Percentiles rank a stretch among this genome's conserved stretches.
Evolutionary conservation across 2,329 filamentous ascomycete species (phyloP).

Genomic region (Uncinocarpus reesii): DNA sequence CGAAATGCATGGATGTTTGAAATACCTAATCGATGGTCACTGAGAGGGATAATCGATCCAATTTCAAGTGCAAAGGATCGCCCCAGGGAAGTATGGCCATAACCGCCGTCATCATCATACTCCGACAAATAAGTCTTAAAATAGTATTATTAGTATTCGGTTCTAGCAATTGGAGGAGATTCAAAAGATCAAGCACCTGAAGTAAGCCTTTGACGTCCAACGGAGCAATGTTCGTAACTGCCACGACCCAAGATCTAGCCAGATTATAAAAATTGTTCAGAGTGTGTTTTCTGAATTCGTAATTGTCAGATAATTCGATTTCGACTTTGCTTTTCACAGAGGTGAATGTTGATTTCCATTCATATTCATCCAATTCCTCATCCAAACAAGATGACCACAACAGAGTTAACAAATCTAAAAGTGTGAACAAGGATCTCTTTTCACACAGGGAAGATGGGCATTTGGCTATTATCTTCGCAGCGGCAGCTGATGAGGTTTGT

Average conservation of each 20-base stretch:
- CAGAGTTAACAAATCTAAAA: constrained; percentile 81
- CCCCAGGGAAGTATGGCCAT: constrained; percentile 84
- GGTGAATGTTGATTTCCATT: constrained; percentile 69
- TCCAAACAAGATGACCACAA: constrained; percentile 96
- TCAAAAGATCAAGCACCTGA: constrained; percentile 37
- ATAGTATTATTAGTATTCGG: neutral
- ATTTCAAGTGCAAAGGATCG: constrained; percentile 91
- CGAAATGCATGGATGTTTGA: constrained; percentile 6
- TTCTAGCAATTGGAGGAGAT: neutral
- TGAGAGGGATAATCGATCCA: constrained; percentile 73
- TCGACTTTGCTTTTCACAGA: constrained; percentile 68
- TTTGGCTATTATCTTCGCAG: constrained; percentile 72
- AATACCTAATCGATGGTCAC: constrained; percentile 66
- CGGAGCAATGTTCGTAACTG: constrained; percentile 73
- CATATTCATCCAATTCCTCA: constrained; percentile 86
- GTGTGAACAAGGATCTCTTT: constrained; percentile 77
- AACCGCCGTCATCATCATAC: constrained; percentile 80
- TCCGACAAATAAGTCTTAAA: constrained; percentile 81
- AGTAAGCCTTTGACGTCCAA: constrained; percentile 89
- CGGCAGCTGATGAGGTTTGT: constrained; percentile 69
- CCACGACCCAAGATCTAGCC: constrained; percentile 69
- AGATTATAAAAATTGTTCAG: constrained; percentile 65
- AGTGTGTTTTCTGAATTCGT: constrained; percentile 67
- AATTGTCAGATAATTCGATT: constrained; percentile 89
- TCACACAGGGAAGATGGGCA: constrained; percentile 87